Base-by-base conservation (phyloP, 2,329 filamentous ascomycete genomes). In the Aspergillus clavatus region DNA sequence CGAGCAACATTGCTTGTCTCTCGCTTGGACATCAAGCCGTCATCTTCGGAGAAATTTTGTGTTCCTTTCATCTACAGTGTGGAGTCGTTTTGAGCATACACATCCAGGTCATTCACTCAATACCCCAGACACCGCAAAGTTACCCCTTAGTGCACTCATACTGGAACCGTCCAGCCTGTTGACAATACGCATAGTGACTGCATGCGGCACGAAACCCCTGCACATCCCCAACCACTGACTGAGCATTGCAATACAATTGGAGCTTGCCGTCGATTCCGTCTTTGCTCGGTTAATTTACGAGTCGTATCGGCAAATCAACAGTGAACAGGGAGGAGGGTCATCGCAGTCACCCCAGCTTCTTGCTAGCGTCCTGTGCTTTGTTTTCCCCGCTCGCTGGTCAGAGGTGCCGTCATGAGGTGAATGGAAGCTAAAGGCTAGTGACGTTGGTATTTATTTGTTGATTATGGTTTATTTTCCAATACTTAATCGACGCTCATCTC, bases 331-430 rank as follows among this genome's bases (percentile, higher is more conserved):
- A 42, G 45, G 40, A 50, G 46, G 46, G 45, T 55, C 23, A 24
- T 42, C 42, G 51, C 50, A 52, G 43, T 43, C 54, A 26, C 48
- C 48, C 52, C 52, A 48, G 47, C 42, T 42, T 43, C 42, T 39
- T 40, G 29, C 40, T 38, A 41, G 40, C 43, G n/a, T 48, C 31
- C 48, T 46, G 47, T 40, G 41, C 44, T 24, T 38, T 49, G 46
- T 28, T 43, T 35, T 40, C 46, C 50, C 46, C 52, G 33, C 47
- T 37, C 45, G 41, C 52, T 52, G 54, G 40, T 52, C 49, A 54
- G 42, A 37, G 27, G 49, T 40, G 47, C 44, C 48, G 52, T 47
- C 36, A 57, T 55, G 53, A 53, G 47, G 53, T 54, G 43, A 40
- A 38, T 40, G 23, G 8, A 14, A 11, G 21, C 23, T 14, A 23